These are phyloP conservation scores for Pinus albicaulis DNA, from an alignment of 75 land plant genomes.

Conservation along the genomic window DNA sequence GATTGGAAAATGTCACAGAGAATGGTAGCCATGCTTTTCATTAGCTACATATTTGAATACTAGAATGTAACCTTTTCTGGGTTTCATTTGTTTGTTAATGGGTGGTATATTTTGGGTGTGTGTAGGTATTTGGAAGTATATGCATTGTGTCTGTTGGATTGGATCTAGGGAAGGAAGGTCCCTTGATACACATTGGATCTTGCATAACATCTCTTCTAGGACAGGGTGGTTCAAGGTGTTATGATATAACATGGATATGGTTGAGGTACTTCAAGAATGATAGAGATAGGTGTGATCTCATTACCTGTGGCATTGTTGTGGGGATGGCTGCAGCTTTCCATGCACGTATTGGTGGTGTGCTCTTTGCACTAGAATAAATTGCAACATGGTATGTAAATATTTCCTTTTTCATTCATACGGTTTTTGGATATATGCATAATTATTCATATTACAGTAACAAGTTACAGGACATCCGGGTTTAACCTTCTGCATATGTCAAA, in stretches of 20 bases:
- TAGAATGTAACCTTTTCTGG: too few relatives aligned
- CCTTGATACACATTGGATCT: slow-evolving; percentile 78
- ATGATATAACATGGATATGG: slow-evolving; percentile 75
- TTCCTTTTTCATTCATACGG: too few relatives aligned
- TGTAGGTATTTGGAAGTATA: slow-evolving; percentile 83
- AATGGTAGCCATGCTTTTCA: too few relatives aligned
- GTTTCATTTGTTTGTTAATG: too few relatives aligned
- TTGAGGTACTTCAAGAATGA: slow-evolving; percentile 80
- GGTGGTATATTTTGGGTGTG: too few relatives aligned
- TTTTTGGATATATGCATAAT: too few relatives aligned
- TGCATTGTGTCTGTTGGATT: slow-evolving; percentile 76
- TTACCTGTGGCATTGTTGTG: slow-evolving; percentile 83
- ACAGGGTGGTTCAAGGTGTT: slow-evolving; percentile 72
- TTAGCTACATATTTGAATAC: too few relatives aligned
- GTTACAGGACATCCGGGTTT: too few relatives aligned
- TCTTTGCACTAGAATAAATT: slow-evolving; percentile 83
- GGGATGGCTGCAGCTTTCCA: slow-evolving; percentile 87
- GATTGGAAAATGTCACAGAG: too few relatives aligned
- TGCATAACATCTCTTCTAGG: slow-evolving; percentile 78
- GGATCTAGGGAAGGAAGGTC: slow-evolving; percentile 88
- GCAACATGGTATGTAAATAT: slow-evolving; percentile 47
- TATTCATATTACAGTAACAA: too few relatives aligned
- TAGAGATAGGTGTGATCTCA: slow-evolving; percentile 78
- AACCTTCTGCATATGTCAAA: too few relatives aligned
- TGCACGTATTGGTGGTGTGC: slow-evolving; percentile 87